phyloP scores from a whole-genome alignment of 306 rosid genomes.

The Trifolium repens region DNA sequence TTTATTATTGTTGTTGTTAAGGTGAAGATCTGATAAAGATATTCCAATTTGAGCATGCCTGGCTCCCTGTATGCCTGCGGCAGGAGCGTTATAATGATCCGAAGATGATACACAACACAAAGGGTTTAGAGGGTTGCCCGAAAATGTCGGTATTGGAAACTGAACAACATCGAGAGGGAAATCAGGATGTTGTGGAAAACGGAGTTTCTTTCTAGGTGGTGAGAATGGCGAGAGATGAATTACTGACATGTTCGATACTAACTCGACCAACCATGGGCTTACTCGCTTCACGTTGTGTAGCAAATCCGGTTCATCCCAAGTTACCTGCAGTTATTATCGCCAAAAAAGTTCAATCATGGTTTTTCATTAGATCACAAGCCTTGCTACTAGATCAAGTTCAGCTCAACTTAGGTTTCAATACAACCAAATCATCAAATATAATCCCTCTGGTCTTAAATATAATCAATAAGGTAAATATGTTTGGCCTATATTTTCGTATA shows the following conservation, averaged over 20 bases:
- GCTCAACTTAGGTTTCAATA: background rate
- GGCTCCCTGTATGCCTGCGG: slow-evolving; percentile 99
- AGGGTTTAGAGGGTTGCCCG: slow-evolving; percentile 85
- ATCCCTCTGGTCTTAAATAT: background rate
- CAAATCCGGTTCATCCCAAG: slow-evolving; percentile 99
- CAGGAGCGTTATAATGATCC: slow-evolving; percentile 65
- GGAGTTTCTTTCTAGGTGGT: slow-evolving; percentile 84
- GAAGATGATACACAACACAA: slow-evolving; percentile 67
- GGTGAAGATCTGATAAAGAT: slow-evolving; percentile 83
- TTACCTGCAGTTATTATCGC: slow-evolving; percentile 58
- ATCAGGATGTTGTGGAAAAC: slow-evolving; percentile 69
- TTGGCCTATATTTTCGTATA: no score
- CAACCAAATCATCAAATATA: background rate
- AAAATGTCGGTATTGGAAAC: slow-evolving; percentile 64
- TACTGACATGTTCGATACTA: slow-evolving; percentile 75
- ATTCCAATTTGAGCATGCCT: slow-evolving; percentile 99
- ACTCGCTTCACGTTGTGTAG: slow-evolving; percentile 97
- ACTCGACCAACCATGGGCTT: slow-evolving; percentile 93
- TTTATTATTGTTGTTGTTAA: slow-evolving; percentile 54
- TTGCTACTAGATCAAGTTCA: background rate
- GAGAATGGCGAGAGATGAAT: slow-evolving; percentile 72
- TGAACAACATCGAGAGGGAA: slow-evolving; percentile 65
- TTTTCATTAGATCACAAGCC: slow-evolving; percentile 3
- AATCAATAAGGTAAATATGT: background rate
- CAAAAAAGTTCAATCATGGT: slow-evolving; percentile 31